Base-by-base conservation (phyloP, 495 filamentous ascomycete genomes). In the Penicillium longicatenatum region DNA sequence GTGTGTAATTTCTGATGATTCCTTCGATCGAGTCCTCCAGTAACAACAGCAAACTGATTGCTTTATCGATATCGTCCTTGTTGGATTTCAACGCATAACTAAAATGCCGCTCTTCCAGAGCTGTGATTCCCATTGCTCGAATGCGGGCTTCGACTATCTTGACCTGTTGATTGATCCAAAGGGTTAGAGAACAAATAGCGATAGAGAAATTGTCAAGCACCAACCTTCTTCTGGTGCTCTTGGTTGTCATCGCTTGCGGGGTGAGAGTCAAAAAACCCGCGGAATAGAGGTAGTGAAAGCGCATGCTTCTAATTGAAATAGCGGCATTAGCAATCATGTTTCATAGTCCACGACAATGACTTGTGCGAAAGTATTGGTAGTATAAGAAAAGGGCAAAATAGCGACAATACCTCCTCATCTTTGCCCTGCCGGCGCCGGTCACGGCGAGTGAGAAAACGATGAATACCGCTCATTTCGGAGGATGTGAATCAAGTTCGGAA, bases 21-120 rank as follows among this genome's bases (percentile, higher is more conserved):
- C 93, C 93, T 22, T 91, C 85, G 37, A 91, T 86, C 0, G 93
- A 88, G 60, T 89, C 85, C 61, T 93, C 85, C 33, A 92, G 80
- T 21, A 96, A 70, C 22, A 88, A 62, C 31, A 98, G 75, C 49
- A 97, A 68, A 58, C 91, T 85, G 57, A 90, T 81, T 3, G 92
- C 89, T 61, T 85, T 87, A 48, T 92, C 87, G 30, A 79, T 68
- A 70, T 97, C 85, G 5, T 88, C 89, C 20, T 82, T 76, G 50
- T 79, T 78, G 5, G 82, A 81, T 37, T 78, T 75, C 17, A 97
- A 78, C 5, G 88, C 88, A 75, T 91, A 89, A 52, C 79, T 77
- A 45, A 91, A 79, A 47, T 93, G 84, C n/a, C 67, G 59, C 35
- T 68, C 69, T 42, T 73, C 68, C n/a, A 79, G 44, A 9, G 63